These are phyloP conservation scores for Lasiosphaeria hispida DNA, from an alignment of 495 filamentous ascomycete genomes.

Conservation along the genomic window DNA sequence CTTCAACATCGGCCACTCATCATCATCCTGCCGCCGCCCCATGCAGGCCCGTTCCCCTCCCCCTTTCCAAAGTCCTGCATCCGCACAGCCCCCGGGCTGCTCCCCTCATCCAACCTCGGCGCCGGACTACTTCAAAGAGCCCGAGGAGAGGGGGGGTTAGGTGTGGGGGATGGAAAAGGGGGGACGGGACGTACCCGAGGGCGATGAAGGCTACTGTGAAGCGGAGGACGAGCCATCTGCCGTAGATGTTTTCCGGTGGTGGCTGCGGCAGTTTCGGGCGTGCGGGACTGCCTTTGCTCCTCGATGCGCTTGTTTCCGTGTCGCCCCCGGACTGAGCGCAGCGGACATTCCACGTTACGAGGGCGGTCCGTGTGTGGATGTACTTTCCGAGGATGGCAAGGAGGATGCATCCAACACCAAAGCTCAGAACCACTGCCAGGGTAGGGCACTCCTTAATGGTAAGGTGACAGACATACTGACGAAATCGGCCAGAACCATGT, in stretches of 20 bases:
- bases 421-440: constrained; percentile 39
- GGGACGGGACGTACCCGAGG: constrained; percentile 28
- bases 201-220: constrained; percentile 48
- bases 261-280: background rate
- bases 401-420: constrained; percentile 38
- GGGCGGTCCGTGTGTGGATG: constrained; percentile 39
- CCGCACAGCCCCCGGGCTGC: background rate
- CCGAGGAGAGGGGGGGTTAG: constrained; percentile 2
- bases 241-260: constrained; percentile 38
- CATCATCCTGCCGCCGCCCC: constrained; percentile 2
- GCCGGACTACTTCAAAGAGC: constrained; percentile 38
- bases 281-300: constrained; percentile 3
- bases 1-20: constrained; percentile 13
- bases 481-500: constrained; percentile 40
- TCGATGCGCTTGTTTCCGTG: constrained; percentile 2
- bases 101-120: background rate
- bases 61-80: constrained; percentile 4
- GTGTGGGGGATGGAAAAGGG: background rate
- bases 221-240: constrained; percentile 44
- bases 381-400: constrained; percentile 46
- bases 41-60: background rate
- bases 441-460: background rate
- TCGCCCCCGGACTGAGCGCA: constrained; percentile 30
- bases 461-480: constrained; percentile 35
- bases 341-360: constrained; percentile 38